Conservation (phyloP, 139 green algal genomes). For the Yamagishiella unicocca region DNA sequence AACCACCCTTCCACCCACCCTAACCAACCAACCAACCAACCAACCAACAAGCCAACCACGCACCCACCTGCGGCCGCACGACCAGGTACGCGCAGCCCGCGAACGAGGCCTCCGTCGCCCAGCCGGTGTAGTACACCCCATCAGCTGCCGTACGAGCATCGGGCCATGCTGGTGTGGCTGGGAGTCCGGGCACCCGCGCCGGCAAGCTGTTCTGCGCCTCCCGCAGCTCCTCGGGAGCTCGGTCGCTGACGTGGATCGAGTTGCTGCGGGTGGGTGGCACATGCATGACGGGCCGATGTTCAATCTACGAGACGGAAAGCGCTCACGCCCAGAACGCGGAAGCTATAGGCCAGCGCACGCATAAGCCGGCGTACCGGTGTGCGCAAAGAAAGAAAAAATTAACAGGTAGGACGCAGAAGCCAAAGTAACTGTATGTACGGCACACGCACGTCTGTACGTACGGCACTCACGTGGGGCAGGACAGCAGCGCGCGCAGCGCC, state of each 20-base stretch:
- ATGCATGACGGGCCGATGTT: too few relatives aligned
- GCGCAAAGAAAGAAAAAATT: too few relatives aligned
- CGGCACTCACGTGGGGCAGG: constrained; percentile 82
- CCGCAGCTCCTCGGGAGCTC: constrained; percentile 62
- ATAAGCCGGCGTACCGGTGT: too few relatives aligned
- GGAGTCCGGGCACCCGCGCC: constrained; percentile 58
- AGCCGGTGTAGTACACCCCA: constrained; percentile 74
- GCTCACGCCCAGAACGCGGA: too few relatives aligned
- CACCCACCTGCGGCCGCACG: constrained; percentile 30
- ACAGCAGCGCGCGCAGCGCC: constrained; percentile 79
- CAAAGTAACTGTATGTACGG: too few relatives aligned
- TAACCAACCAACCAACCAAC: too few relatives aligned
- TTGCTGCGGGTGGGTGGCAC: constrained; percentile 68
- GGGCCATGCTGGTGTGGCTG: neutral
- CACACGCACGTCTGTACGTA: too few relatives aligned
- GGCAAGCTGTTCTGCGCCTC: constrained; percentile 73
- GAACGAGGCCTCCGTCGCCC: constrained; percentile 71
- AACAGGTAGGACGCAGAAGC: too few relatives aligned
- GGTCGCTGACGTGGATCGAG: constrained; percentile 77
- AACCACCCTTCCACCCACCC: too few relatives aligned
- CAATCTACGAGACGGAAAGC: too few relatives aligned
- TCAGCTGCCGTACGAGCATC: neutral
- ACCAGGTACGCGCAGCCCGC: constrained; percentile 79
- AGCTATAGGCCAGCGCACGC: too few relatives aligned
- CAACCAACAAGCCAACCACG: too few relatives aligned